Conservation (phyloP, 805 yeast species). For the Cyberlindnera xylosilytica region DNA sequence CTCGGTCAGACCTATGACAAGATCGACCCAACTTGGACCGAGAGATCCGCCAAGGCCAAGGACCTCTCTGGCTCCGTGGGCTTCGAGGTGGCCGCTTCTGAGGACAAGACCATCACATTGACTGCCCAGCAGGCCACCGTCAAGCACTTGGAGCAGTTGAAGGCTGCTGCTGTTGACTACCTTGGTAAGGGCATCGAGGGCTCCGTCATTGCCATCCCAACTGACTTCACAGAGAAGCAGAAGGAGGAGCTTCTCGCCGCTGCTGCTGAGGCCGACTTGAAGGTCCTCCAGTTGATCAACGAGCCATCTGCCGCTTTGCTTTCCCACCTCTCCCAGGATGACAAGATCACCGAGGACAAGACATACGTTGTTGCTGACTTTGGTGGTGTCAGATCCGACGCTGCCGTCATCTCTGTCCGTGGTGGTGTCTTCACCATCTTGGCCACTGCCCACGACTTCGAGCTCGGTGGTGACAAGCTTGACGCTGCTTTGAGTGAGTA, state of each 20-base stretch:
- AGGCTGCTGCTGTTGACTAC: constrained; percentile 88
- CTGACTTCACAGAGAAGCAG: constrained; percentile 77
- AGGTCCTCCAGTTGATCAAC: constrained; percentile 80
- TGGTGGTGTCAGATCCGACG: constrained; percentile 95
- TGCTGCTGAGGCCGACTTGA: constrained; percentile 69
- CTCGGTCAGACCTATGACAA: constrained; percentile 73
- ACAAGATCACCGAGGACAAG: constrained; percentile 51
- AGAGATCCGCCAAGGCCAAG: constrained; percentile 64
- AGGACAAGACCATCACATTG: constrained; percentile 40
- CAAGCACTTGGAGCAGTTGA: constrained; percentile 81
- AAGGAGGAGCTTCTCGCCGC: constrained; percentile 57
- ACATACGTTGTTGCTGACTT: constrained; percentile 90
- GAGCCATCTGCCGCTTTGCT: constrained; percentile 92
- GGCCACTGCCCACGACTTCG: constrained; percentile 78
- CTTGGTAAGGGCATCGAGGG: constrained; percentile 79
- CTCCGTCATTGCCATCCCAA: constrained; percentile 87
- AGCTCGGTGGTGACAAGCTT: constrained; percentile 84
- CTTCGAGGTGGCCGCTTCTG: constrained; percentile 51
- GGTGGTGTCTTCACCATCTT: constrained; percentile 91
- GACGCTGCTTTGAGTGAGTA: constrained; percentile 77
- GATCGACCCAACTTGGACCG: constrained; percentile 62
- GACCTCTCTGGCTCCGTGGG: constrained; percentile 66
- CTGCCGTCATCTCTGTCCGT: constrained; percentile 88
- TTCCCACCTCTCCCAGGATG: constrained; percentile 58
- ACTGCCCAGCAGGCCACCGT: constrained; percentile 75